Base-by-base conservation (phyloP, 2,329 filamentous ascomycete species). In the Fusarium mundagurra region DNA sequence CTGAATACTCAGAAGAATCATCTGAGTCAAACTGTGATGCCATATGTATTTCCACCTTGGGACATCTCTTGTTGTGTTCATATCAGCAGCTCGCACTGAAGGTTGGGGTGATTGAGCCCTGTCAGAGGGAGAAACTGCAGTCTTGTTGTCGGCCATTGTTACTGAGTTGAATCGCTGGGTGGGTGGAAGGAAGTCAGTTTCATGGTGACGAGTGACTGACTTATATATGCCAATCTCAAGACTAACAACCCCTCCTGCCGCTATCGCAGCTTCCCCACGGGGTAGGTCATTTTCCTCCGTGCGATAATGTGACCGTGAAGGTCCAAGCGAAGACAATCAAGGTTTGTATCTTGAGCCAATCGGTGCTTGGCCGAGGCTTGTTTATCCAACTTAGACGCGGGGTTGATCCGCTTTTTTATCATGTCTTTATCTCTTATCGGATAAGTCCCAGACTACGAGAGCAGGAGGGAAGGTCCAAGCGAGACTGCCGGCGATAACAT, bases 1-100 rank as follows among this genome's bases (percentile, higher is more conserved):
- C 9, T 68, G 65, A 0, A 68, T 68, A 2, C 65, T 68, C 47
- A 68, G 18, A 2, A 68, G 64, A n/a, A 68, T 68, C 65, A 68
- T 68, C n/a, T 68, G 64, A 0, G 65, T 68, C 41, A 68, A 38
- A 22, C 65, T 68, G 5, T 68, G 65, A 5, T 44, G 47, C 65
- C 65, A 68, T 43, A 68, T 54, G 13, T 68, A 68, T 17, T 62
- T 68, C 65, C 65, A 68, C 20, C 14, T 17, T 0, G 64, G 65
- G 1, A 68, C 8, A 6, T 68, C 36, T 7, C 54, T 68, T 1
- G 62, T 31, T 0, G 24, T 33, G 12, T 24, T 54, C 36, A 54
- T 44, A 7, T 43, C 47, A 20, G 41, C 64, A 38, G 8, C 54
- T 54, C 33, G 47, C 1, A 68, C 47, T 1, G 54, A 61, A n/a